These are phyloP conservation scores for Bidens hawaiensis DNA, from an alignment of 140 eudicot genomes.

Conservation along the genomic window DNA sequence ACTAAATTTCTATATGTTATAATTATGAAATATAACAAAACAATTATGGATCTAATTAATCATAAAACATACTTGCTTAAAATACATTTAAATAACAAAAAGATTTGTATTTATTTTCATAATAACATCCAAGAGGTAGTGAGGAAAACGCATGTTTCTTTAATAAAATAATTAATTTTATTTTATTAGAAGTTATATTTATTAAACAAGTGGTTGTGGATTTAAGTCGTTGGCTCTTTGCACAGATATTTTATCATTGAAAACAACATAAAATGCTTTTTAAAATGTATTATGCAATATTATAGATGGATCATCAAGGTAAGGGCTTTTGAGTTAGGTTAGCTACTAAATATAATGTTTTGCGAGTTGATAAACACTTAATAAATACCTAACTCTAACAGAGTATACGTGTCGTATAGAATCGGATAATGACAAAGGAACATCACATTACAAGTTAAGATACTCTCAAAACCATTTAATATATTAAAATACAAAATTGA, in stretches of 20 bases:
- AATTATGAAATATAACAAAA: no score
- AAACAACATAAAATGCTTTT: neutral
- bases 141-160: neutral
- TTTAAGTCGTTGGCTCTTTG: neutral
- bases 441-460: neutral
- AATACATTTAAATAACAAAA: neutral
- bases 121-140: neutral
- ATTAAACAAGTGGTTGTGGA: neutral
- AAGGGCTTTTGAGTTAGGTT: neutral
- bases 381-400: neutral
- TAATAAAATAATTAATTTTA: neutral
- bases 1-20: no score
- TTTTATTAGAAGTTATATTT: neutral
- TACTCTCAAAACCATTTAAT: neutral
- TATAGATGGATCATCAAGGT: neutral
- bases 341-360: neutral
- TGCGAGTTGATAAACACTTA: neutral
- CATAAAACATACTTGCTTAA: neutral
- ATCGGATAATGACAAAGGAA: slow-evolving; percentile 5
- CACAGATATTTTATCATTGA: neutral
- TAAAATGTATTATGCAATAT: neutral
- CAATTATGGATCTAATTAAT: no score
- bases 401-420: slow-evolving; percentile 6
- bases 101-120: neutral
- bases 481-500: neutral